These are phyloP conservation scores for Mitragyna speciosa DNA, from an alignment of 257 asterid species.

Conservation along the genomic window DNA sequence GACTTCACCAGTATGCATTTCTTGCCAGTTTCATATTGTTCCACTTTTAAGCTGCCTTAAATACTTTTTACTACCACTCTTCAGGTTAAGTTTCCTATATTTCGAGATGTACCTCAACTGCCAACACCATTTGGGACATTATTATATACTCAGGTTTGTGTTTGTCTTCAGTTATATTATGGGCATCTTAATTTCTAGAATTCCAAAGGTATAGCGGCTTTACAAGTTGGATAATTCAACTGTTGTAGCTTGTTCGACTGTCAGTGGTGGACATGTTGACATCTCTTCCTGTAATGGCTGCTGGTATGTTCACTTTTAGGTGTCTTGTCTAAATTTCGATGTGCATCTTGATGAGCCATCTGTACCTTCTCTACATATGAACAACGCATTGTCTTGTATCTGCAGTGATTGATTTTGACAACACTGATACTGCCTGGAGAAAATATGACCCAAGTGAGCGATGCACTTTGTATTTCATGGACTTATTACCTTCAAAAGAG, in stretches of 20 bases:
- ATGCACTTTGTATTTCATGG: not conserved
- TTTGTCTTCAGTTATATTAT: slow-evolving; percentile 1
- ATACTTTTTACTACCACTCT: not conserved
- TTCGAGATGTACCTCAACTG: slow-evolving; percentile 44
- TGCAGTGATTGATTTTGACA: slow-evolving; percentile 68
- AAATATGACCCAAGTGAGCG: slow-evolving; percentile 58
- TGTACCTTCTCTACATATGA: not conserved
- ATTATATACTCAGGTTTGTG: slow-evolving; percentile 53
- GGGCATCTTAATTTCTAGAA: not conserved
- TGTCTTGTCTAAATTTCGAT: slow-evolving; percentile 7
- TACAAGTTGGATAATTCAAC: not conserved
- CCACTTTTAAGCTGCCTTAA: not conserved
- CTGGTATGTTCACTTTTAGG: slow-evolving; percentile 35
- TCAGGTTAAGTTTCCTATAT: slow-evolving; percentile 61
- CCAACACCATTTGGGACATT: slow-evolving; percentile 64
- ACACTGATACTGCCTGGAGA: slow-evolving; percentile 57
- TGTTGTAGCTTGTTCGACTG: slow-evolving; percentile 43
- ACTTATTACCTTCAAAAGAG: not conserved
- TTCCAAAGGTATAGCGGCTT: slow-evolving; percentile 3
- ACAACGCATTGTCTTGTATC: slow-evolving; percentile 13
- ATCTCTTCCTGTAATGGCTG: slow-evolving; percentile 59
- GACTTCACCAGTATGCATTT: not conserved
- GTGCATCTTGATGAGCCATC: not conserved
- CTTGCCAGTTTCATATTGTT: not conserved
- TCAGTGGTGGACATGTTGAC: slow-evolving; percentile 54